phyloP scores from a whole-genome alignment of 2,329 filamentous ascomycete genomes.

The Cladosporium austrohemisphaericum region DNA sequence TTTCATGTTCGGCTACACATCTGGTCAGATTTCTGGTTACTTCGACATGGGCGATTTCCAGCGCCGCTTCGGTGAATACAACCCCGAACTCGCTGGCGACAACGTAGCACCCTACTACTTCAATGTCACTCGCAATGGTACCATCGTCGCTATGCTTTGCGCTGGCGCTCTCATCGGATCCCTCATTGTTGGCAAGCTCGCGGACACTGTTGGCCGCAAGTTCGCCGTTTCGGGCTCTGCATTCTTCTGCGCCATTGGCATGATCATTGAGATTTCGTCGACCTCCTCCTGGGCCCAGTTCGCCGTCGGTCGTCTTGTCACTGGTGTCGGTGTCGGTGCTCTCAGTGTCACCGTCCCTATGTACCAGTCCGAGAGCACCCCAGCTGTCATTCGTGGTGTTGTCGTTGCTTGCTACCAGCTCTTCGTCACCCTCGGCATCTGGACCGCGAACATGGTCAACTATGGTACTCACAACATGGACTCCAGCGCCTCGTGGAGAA shows the following conservation, averaged over 20 bases:
- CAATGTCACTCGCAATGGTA: slow-evolving; percentile 34
- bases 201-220: slow-evolving; percentile 51
- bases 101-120: slow-evolving; percentile 38
- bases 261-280: slow-evolving; percentile 43
- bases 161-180: slow-evolving; percentile 43
- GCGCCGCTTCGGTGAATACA: slow-evolving; percentile 51
- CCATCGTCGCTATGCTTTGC: slow-evolving; percentile 43
- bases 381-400: slow-evolving; percentile 59
- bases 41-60: slow-evolving; percentile 50
- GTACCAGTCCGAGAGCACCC: slow-evolving; percentile 63
- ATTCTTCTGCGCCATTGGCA: slow-evolving; percentile 40
- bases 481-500: slow-evolving; percentile 28
- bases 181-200: slow-evolving; percentile 44
- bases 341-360: slow-evolving; percentile 59
- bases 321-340: slow-evolving; percentile 43
- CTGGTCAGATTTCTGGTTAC: slow-evolving; percentile 54
- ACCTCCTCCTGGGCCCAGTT: slow-evolving; percentile 41
- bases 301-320: slow-evolving; percentile 46
- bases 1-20: slow-evolving; percentile 60
- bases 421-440: slow-evolving; percentile 45
- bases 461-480: slow-evolving; percentile 26
- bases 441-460: slow-evolving; percentile 32
- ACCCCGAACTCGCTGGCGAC: slow-evolving; percentile 20
- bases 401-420: slow-evolving; percentile 52
- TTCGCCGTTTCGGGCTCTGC: slow-evolving; percentile 49